Evolutionary conservation across 1,139 yeast genomes (phyloP).

Genomic region (Geotrichum histeridarum): DNA sequence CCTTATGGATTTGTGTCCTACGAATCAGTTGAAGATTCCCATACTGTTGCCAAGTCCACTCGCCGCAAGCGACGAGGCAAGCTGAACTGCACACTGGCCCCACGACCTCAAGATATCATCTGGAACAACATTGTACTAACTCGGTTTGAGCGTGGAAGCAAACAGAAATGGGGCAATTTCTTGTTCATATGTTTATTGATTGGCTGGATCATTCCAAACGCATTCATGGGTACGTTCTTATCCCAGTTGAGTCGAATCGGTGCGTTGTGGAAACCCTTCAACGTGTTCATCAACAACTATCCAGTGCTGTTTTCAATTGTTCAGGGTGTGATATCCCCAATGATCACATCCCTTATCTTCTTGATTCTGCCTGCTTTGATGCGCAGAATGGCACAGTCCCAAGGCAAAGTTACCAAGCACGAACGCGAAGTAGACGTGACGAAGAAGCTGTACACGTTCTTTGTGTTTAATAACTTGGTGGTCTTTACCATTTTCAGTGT

Average conservation of each 20-base stretch:
- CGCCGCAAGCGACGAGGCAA: conserved; percentile 15
- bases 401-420: conserved; percentile 39
- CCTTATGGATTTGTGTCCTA: conserved; percentile 41
- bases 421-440: conserved; percentile 40
- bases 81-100: conserved; percentile 29
- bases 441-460: conserved; percentile 38
- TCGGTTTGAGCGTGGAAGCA: conserved; percentile 32
- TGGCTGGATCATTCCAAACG: conserved; percentile 42
- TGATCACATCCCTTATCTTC: conserved; percentile 37
- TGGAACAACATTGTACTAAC: conserved; percentile 38
- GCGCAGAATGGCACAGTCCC: conserved; percentile 39
- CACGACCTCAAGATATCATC: conserved; percentile 38
- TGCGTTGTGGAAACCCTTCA: conserved; percentile 37
- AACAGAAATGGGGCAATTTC: conserved; percentile 37
- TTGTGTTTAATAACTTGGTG: conserved; percentile 39
- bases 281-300: conserved; percentile 30
- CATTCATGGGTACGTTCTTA: conserved; percentile 41
- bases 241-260: conserved; percentile 39
- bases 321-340: conserved; percentile 41
- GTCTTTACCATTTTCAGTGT: conserved; percentile 40
- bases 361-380: conserved; percentile 37
- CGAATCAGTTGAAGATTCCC: conserved; percentile 31
- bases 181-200: conserved; percentile 33
- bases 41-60: conserved; percentile 28
- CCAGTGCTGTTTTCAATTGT: conserved; percentile 36